Evolutionary conservation across 2,329 filamentous ascomycete genomes (phyloP).

Genomic region (Aspergillus fischeri): DNA sequence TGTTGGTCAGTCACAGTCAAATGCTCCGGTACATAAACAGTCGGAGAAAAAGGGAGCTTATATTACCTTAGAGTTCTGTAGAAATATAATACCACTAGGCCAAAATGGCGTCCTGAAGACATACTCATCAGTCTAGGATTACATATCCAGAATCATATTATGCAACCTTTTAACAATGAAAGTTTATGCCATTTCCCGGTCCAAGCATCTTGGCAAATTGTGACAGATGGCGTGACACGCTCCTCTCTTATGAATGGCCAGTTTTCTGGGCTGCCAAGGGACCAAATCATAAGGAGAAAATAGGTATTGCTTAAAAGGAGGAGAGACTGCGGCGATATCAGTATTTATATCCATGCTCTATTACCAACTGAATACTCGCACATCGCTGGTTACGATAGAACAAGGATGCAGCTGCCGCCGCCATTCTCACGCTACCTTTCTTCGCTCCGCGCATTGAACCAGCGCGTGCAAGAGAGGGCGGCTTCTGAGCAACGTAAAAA

Average conservation of each 20-base stretch:
- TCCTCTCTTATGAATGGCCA: neutral
- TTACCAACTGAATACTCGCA: too few species aligned
- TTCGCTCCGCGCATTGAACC: slow-evolving; percentile 3
- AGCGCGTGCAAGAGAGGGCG: neutral
- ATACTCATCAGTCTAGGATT: too few species aligned
- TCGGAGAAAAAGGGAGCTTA: neutral
- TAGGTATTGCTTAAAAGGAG: neutral
- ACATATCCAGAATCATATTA: too few species aligned
- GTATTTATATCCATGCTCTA: too few species aligned
- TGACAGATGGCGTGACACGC: neutral
- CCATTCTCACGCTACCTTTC: slow-evolving; percentile 5
- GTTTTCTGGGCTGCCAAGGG: neutral
- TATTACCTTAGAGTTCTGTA: too few species aligned
- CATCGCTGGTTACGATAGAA: too few species aligned
- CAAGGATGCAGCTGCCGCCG: slow-evolving; percentile 4
- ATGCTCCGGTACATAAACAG: neutral
- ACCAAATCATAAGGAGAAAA: neutral
- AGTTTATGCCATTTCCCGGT: too few species aligned
- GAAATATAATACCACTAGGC: too few species aligned
- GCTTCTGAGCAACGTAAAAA: neutral
- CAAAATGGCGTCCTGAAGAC: too few species aligned
- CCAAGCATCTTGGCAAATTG: neutral
- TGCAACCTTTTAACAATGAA: too few species aligned
- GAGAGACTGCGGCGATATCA: neutral
- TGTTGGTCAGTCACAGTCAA: too few species aligned